Conservation (phyloP, 805 yeast genomes). For the Myxozyma melibiosi region DNA sequence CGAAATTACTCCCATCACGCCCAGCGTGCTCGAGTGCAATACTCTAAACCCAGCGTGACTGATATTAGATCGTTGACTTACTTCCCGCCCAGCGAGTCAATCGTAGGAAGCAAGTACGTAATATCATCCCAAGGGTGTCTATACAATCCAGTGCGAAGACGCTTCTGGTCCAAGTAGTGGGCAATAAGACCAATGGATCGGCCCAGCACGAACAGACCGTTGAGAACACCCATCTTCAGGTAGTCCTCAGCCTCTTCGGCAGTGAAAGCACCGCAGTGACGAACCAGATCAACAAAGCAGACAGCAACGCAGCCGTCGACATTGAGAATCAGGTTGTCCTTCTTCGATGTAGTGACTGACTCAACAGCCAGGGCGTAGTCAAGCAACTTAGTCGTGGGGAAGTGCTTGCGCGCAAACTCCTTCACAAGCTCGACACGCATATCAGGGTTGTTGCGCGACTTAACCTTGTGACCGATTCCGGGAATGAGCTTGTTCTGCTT, state of each 20-base stretch:
- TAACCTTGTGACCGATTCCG: conserved; percentile 52
- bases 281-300: conserved; percentile 49
- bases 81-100: conserved; percentile 23
- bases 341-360: conserved; percentile 53
- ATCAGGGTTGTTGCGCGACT: conserved; percentile 53
- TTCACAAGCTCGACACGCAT: conserved; percentile 52
- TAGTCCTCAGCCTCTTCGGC: conserved; percentile 50
- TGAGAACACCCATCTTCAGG: conserved; percentile 50
- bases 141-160: conserved; percentile 51
- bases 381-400: conserved; percentile 48
- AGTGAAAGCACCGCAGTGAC: conserved; percentile 50
- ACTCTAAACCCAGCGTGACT: too few relatives aligned
- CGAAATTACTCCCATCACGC: conserved; percentile 6
- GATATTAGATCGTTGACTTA: conserved; percentile 18
- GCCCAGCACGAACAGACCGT: conserved; percentile 51
- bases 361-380: conserved; percentile 53
- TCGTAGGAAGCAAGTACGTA: conserved; percentile 41
- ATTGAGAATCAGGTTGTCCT: conserved; percentile 50
- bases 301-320: conserved; percentile 53
- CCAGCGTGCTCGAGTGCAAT: not conserved
- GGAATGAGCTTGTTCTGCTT: conserved; percentile 52
- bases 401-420: conserved; percentile 49
- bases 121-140: conserved; percentile 55
- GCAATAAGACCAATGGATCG: conserved; percentile 52
- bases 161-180: conserved; percentile 52